Percentiles rank a stretch among this genome's conserved stretches.
Conservation (phyloP, 179 eudicot genomes). For the Monotropa hypopitys region DNA sequence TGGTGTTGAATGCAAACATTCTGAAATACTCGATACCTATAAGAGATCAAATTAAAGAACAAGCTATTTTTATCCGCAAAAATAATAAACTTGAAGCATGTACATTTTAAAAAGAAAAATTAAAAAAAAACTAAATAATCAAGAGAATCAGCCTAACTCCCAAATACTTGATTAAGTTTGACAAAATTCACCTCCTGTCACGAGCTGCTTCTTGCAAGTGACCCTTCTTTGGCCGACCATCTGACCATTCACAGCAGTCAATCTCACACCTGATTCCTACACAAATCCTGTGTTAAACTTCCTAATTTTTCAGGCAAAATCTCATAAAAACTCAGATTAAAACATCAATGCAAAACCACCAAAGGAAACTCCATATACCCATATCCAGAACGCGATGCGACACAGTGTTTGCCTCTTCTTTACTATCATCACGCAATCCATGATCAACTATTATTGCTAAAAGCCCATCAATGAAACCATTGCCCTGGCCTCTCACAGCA, state of each 20-base stretch:
- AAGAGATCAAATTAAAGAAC: not conserved
- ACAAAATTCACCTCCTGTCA: conserved; percentile 47
- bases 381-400: conserved; percentile 42
- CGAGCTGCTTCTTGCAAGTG: conserved; percentile 94
- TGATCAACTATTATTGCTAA: conserved; percentile 84
- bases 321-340: not conserved
- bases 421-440: conserved; percentile 70
- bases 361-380: conserved; percentile 33
- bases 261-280: conserved; percentile 81
- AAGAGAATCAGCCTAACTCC: not conserved
- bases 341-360: not conserved
- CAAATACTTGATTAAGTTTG: not conserved
- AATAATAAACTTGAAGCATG: not conserved
- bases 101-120: not conserved
- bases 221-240: conserved; percentile 68
- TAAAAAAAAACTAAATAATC: not conserved
- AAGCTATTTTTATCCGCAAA: not conserved
- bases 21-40: conserved; percentile 58
- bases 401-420: conserved; percentile 65
- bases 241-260: conserved; percentile 59
- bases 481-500: conserved; percentile 20
- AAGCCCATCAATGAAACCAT: conserved; percentile 52
- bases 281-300: conserved; percentile 25
- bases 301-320: conserved; percentile 4
- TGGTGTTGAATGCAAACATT: conserved; percentile 44